phyloP scores from a whole-genome alignment of 2,329 filamentous ascomycete genomes.

The Fusarium secorum region DNA sequence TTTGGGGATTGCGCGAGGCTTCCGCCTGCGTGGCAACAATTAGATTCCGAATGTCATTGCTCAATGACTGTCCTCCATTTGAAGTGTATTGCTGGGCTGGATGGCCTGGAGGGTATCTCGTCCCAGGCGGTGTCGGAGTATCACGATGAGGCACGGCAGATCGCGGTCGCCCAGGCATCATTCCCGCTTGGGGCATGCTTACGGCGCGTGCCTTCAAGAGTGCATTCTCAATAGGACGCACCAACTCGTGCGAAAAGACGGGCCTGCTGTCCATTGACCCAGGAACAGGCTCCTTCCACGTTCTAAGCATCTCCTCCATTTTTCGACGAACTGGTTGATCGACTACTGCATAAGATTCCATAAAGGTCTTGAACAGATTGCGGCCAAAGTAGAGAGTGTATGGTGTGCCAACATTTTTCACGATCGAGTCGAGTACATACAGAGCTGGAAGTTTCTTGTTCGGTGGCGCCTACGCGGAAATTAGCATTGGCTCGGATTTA shows the following conservation, averaged over 20 bases:
- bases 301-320: constrained; percentile 96
- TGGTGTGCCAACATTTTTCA: constrained; percentile 97
- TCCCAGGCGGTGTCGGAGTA: constrained; percentile 76
- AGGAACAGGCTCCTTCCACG: constrained; percentile 96
- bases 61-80: constrained; percentile 62
- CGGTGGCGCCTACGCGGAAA: constrained; percentile 74
- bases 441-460: constrained; percentile 92
- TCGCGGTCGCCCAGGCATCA: constrained; percentile 56
- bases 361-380: constrained; percentile 92
- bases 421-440: constrained; percentile 96
- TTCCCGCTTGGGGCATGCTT: constrained; percentile 62
- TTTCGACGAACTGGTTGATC: constrained; percentile 83
- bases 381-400: constrained; percentile 95
- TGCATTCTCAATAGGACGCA: constrained; percentile 91
- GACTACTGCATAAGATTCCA: constrained; percentile 93
- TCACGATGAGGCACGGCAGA: constrained; percentile 69
- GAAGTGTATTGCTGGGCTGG: constrained; percentile 42
- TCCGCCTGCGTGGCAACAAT: constrained; percentile 77
- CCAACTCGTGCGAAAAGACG: constrained; percentile 87
- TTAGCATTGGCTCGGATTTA: constrained; percentile 46
- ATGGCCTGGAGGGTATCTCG: constrained; percentile 43
- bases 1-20: constrained; percentile 78
- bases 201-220: constrained; percentile 80
- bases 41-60: constrained; percentile 81
- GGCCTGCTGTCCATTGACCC: constrained; percentile 92